These are phyloP conservation scores for Geranium incanum DNA, from an alignment of 441 rosid species.

Conservation along the genomic window DNA sequence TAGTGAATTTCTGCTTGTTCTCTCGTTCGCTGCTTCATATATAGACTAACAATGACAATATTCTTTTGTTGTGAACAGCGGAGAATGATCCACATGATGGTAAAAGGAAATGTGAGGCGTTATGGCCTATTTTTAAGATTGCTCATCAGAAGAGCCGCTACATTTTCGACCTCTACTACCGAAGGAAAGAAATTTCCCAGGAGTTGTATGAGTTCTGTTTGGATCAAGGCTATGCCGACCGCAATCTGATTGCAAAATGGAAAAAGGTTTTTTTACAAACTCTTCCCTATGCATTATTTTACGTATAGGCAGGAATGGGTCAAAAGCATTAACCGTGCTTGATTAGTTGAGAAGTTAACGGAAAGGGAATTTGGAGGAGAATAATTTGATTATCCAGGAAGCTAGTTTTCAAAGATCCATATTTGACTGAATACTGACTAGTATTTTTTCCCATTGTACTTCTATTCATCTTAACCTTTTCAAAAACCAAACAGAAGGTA, in stretches of 20 bases:
- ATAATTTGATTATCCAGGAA: no score
- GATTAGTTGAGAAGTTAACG: no score
- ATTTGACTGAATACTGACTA: no score
- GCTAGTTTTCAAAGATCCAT: no score
- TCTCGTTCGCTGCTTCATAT: background rate
- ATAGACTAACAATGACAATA: background rate
- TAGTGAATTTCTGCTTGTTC: background rate
- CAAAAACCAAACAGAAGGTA: no score
- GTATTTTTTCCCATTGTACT: no score
- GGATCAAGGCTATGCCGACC: constrained; percentile 62
- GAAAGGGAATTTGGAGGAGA: no score
- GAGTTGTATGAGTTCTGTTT: constrained; percentile 67
- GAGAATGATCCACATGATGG: constrained; percentile 70
- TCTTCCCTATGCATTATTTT: no score
- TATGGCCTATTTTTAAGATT: constrained; percentile 74
- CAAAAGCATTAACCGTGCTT: no score
- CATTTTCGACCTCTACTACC: constrained; percentile 49
- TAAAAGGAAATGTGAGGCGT: constrained; percentile 63
- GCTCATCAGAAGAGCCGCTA: constrained; percentile 73
- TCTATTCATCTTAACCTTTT: no score
- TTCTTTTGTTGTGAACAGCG: constrained; percentile 31
- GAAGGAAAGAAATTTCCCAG: constrained; percentile 58
- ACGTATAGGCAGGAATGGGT: no score
- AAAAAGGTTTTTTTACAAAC: constrained; percentile 36
- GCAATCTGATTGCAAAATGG: constrained; percentile 63